Conservation (phyloP, 2,329 filamentous ascomycete species). For the Aspergillus sp. region DNA sequence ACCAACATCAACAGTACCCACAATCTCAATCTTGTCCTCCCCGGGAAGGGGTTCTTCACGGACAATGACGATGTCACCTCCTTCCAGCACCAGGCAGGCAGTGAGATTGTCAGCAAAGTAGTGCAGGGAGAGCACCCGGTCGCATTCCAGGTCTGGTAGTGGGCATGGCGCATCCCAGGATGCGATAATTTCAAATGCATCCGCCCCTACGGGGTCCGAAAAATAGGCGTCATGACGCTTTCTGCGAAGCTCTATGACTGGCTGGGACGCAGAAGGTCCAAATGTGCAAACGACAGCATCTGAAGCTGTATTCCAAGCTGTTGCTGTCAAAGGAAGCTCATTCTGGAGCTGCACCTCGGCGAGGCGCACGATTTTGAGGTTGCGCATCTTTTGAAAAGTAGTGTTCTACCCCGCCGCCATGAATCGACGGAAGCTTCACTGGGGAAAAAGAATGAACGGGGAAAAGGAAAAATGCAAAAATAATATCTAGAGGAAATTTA, state of each 20-base stretch:
- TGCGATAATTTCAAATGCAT: slow-evolving; percentile 60
- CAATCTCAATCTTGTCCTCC: slow-evolving; percentile 86
- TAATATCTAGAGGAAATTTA: neutral
- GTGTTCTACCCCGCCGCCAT: slow-evolving; percentile 42
- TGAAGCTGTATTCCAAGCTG: slow-evolving; percentile 80
- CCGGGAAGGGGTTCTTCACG: slow-evolving; percentile 67
- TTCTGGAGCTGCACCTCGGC: slow-evolving; percentile 63
- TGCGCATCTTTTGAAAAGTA: slow-evolving; percentile 68
- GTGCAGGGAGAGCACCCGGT: slow-evolving; percentile 77
- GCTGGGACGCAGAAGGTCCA: slow-evolving; percentile 71
- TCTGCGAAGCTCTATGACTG: slow-evolving; percentile 72
- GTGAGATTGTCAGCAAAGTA: slow-evolving; percentile 79
- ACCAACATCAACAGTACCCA: slow-evolving; percentile 89
- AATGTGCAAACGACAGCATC: slow-evolving; percentile 80
- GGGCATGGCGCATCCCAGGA: slow-evolving; percentile 89
- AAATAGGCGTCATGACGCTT: slow-evolving; percentile 39
- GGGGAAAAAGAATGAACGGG: slow-evolving; percentile 6
- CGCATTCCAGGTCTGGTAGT: slow-evolving; percentile 71
- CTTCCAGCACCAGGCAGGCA: slow-evolving; percentile 80
- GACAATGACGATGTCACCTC: slow-evolving; percentile 87
- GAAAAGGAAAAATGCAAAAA: slow-evolving; percentile 9
- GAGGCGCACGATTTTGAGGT: slow-evolving; percentile 77
- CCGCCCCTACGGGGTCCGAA: slow-evolving; percentile 44
- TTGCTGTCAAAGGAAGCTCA: slow-evolving; percentile 68
- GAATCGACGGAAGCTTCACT: slow-evolving; percentile 23